phyloP scores from a whole-genome alignment of 352 stramenopile genomes.

The Peronosclerospora sorghi region DNA sequence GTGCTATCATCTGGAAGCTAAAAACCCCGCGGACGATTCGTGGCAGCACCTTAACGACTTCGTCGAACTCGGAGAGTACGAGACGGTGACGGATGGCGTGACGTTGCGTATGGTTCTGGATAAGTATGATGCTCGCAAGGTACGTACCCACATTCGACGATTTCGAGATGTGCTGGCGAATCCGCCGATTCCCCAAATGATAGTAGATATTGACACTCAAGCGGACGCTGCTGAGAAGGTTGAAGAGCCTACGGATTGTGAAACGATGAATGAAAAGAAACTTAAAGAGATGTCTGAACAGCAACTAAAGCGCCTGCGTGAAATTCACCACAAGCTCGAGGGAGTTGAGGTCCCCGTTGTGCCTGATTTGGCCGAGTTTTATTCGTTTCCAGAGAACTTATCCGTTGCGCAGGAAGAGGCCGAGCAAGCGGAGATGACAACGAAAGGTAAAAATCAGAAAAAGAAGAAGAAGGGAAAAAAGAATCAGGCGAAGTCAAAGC shows the following conservation, averaged over 20 bases:
- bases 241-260: conserved; percentile 8
- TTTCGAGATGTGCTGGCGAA: conserved; percentile 77
- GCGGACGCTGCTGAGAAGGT: conserved; percentile 10
- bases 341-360: conserved; percentile 57
- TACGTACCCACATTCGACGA: conserved; percentile 66
- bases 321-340: conserved; percentile 79
- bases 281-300: conserved; percentile 70
- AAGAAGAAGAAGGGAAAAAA: conserved; percentile 35
- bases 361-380: conserved; percentile 57
- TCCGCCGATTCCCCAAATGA: conserved; percentile 63
- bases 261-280: conserved; percentile 36
- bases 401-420: conserved; percentile 2
- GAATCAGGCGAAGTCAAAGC: conserved; percentile 20
- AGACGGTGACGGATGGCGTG: conserved; percentile 43
- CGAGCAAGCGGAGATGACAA: conserved; percentile 13
- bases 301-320: conserved; percentile 63
- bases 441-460: conserved; percentile 28
- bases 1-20: conserved; percentile 74
- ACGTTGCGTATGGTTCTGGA: conserved; percentile 78
- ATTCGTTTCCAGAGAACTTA: conserved; percentile 26
- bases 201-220: conserved; percentile 13
- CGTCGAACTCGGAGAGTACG: conserved; percentile 77
- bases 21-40: conserved; percentile 11
- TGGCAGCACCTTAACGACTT: conserved; percentile 73
- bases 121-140: conserved; percentile 81